Base-by-base conservation (phyloP, 108 stramenopile species). In the Seminavis robusta region DNA sequence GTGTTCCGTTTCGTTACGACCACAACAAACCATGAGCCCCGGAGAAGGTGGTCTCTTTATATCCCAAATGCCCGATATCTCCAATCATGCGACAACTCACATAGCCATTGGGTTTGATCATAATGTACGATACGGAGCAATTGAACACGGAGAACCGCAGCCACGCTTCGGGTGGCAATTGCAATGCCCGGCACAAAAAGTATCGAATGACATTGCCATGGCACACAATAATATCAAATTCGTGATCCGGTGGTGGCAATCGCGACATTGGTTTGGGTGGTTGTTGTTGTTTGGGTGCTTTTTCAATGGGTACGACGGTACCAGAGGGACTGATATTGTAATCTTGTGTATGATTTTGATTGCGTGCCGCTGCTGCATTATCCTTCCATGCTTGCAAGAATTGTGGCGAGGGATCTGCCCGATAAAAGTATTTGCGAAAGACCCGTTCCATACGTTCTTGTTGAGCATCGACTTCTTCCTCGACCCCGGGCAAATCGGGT, bases 201-300 rank as follows among this genome's bases (percentile, higher is more conserved):
- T 94, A 96, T 7, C 95, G 90, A 73, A 96, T 96, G n/a, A 97
- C 94, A 52, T 94, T 97, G 55, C 85, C 95, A 52, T 97, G 95
- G 47, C 95, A 90, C 8, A 97, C 90, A 37, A 97, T 83, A 43
- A 97, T 83, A 65, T 94, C 92, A 65, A 92, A 94, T 61, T 94
- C 89, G 60, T 96, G 91, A 17, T 80, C 64, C 33, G 65, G 26
- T 23, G 53, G 58, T n/a, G 55, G 10, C 58, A 47, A 13, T 56
- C 37, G 20, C 39, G 62, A 24, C 65, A 48, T 32, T 71, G 39
- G 9, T 43, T 44, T 47, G 30, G 28, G 4, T 71, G 47, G 4
- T 56, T 43, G 10, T 44, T 21, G 0, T 27, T 23, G 8, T n/a
- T 59, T 23, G 26, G 46, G 5, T 2, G 54, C 19, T 26, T 66